These are phyloP conservation scores for Choiromyces venosus DNA, from an alignment of 495 filamentous ascomycete species.

Conservation along the genomic window DNA sequence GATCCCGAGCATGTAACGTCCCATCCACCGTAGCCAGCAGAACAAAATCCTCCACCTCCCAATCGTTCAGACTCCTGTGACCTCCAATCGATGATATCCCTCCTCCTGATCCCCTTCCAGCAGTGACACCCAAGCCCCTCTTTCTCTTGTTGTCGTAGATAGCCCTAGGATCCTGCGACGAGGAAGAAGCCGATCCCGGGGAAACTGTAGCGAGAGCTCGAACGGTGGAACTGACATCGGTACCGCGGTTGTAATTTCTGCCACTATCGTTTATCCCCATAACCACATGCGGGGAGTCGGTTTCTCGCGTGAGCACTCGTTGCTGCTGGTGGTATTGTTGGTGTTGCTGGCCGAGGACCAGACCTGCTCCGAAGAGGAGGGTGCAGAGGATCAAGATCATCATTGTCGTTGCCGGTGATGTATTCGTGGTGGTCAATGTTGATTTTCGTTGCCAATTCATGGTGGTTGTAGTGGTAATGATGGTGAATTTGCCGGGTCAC, in stretches of 20 bases:
- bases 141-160: neutral
- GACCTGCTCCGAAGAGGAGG: neutral
- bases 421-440: neutral
- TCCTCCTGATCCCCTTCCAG: neutral
- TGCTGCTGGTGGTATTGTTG: neutral
- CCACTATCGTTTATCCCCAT: neutral
- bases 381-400: neutral
- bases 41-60: slow-evolving; percentile 99
- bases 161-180: neutral
- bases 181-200: neutral
- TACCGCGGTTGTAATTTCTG: neutral
- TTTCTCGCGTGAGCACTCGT: neutral
- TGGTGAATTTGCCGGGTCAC: neutral
- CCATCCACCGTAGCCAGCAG: slow-evolving; percentile 99
- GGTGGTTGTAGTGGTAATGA: neutral
- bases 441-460: neutral
- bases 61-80: slow-evolving; percentile 64
- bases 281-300: neutral
- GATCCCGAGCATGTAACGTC: slow-evolving; percentile 85
- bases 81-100: neutral
- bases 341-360: neutral
- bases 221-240: neutral
- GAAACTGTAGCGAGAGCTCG: slow-evolving; percentile 1
- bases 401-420: neutral
- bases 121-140: neutral